Evolutionary conservation across 768 basidiomycete species (phyloP), one percentile per base, ranked within the genome.

Genomic region (Pisolithus orientalis): DNA sequence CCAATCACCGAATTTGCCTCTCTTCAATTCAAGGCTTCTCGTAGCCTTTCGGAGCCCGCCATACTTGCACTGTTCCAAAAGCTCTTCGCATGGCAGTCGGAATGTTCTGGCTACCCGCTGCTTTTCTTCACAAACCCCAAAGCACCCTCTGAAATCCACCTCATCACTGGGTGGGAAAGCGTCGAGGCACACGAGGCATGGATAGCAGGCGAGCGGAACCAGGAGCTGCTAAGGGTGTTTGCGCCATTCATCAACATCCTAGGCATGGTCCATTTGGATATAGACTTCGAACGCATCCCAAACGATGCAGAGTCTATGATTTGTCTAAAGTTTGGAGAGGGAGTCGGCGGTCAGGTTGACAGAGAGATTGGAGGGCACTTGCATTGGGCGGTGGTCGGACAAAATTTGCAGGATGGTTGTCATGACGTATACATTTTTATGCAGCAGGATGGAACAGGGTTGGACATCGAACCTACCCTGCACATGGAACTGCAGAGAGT

Each of bases 131-230:
- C 61, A 4, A 49, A 52, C 38, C 37, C 51, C 21, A 47, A 52
- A 1, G 57, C 63, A 28, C 49, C 65, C 1, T 40, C 50, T 6
- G 51, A 60, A 27, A 50, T 77, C 2, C 71, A 73, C 57, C 55
- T 80, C 27, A 58, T 77, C 29, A 71, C 75, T 0, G 76, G 77
- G 10, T 80, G 78, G 79, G 39, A 61, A 48, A 67, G 68, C 52
- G 70, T 73, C 24, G 58, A 53, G 10, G 69, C 71, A 8, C 78
- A 79, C 57, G 55, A 68, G 27, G 62, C 64, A 37, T 80, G 75
- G 74, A 72, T 77, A 16, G 56, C 53, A 5, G 74, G 72, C 50
- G 64, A 70, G 3, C 57, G 59, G 48, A 77, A 77, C 48, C 69
- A 75, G 54, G 66, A 60, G 32, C 57, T 78, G 24, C 54, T 76